These are phyloP conservation scores for Wickerhamomyces queroliae DNA, from an alignment of 805 yeast species.

Conservation along the genomic window DNA sequence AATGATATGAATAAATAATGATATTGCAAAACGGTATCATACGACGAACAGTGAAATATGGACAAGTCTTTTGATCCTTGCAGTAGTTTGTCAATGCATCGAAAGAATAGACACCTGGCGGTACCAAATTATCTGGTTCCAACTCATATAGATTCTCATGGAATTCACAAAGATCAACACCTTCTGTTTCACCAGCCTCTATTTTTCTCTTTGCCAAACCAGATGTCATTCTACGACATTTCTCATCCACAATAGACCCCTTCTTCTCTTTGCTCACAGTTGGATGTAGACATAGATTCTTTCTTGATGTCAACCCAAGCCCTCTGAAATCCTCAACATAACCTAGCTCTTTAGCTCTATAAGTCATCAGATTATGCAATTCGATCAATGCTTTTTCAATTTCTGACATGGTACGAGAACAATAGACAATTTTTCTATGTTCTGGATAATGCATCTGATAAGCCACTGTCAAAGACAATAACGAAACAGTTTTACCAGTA, in stretches of 20 bases:
- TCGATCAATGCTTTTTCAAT: slow-evolving; percentile 96
- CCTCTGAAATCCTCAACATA: slow-evolving; percentile 89
- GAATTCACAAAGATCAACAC: slow-evolving; percentile 65
- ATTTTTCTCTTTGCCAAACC: slow-evolving; percentile 74
- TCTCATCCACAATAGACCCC: slow-evolving; percentile 92
- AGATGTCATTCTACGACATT: slow-evolving; percentile 90
- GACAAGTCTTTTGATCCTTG: slow-evolving; percentile 77
- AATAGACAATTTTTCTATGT: slow-evolving; percentile 88
- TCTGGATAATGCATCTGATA: slow-evolving; percentile 95
- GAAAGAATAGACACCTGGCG: slow-evolving; percentile 92
- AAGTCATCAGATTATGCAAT: slow-evolving; percentile 82
- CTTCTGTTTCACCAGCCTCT: slow-evolving; percentile 53
- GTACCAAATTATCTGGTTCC: slow-evolving; percentile 86
- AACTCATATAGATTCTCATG: slow-evolving; percentile 85
- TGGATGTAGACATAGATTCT: slow-evolving; percentile 90
- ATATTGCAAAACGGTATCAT: slow-evolving; percentile 94
- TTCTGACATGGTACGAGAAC: slow-evolving; percentile 99
- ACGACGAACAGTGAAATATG: slow-evolving; percentile 95
- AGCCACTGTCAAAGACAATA: slow-evolving; percentile 87
- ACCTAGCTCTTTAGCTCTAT: slow-evolving; percentile 77
- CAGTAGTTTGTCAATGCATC: slow-evolving; percentile 78
- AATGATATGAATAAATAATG: slow-evolving; percentile 94
- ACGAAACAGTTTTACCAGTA: slow-evolving; percentile 94
- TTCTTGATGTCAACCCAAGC: slow-evolving; percentile 88
- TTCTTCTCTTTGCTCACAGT: slow-evolving; percentile 80